A percentile compares a stretch with the other conserved stretches of the same genome.
Evolutionary conservation across 192 early-diverging fungal species (phyloP).

Genomic region (Phlyctochytrium planicorne): DNA sequence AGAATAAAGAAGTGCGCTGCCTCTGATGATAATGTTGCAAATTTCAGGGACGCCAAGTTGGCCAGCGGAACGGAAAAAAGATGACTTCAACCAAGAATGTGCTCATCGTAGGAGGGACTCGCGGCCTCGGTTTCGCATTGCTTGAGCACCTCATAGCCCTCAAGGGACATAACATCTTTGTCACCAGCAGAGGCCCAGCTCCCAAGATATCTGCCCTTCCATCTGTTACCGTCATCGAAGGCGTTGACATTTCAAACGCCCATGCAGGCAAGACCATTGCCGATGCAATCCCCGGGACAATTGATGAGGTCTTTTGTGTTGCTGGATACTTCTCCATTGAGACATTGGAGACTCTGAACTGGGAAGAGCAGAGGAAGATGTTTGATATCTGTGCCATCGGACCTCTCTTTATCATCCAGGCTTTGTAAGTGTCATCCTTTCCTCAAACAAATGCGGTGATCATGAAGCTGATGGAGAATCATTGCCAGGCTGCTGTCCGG

Average conservation of each 20-base stretch:
- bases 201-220: not conserved
- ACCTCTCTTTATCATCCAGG: not conserved
- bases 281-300: not conserved
- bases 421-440: not conserved
- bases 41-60: too few relatives aligned
- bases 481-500: not conserved
- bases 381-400: constrained; percentile 4
- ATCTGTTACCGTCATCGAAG: not conserved
- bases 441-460: not conserved
- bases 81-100: too few relatives aligned
- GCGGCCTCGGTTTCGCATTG: not conserved
- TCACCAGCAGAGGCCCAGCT: not conserved
- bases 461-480: not conserved
- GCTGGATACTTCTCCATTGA: not conserved
- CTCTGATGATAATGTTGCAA: too few relatives aligned
- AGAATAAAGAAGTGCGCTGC: too few relatives aligned
- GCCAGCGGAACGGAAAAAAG: too few relatives aligned
- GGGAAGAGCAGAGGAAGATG: constrained; percentile 1
- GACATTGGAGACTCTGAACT: not conserved
- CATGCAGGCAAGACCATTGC: not conserved
- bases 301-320: not conserved
- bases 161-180: not conserved
- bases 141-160: not conserved
- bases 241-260: not conserved
- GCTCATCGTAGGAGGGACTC: not conserved